These are phyloP conservation scores for Gaertneriomyces semiglobifer DNA, from an alignment of 192 early-diverging fungal genomes.

Conservation along the genomic window DNA sequence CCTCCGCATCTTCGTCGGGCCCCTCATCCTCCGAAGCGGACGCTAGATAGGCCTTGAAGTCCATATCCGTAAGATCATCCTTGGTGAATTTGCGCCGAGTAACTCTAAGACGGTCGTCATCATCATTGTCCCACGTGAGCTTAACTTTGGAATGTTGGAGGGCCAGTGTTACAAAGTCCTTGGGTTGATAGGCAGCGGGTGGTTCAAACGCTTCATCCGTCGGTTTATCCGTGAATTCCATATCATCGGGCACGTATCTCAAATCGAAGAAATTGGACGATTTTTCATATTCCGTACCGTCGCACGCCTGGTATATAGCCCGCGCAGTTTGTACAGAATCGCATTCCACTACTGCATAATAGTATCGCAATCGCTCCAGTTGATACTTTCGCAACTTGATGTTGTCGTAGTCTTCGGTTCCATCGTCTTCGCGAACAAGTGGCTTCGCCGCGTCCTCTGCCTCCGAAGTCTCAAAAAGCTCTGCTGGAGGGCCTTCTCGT, in stretches of 20 bases:
- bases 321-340: constrained; percentile 79
- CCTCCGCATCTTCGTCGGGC: constrained; percentile 44
- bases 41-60: constrained; percentile 87
- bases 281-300: constrained; percentile 88
- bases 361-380: constrained; percentile 83
- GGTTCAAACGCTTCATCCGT: constrained; percentile 32
- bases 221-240: constrained; percentile 76
- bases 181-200: constrained; percentile 36
- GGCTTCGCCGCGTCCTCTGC: constrained; percentile 46
- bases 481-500: constrained; percentile 70
- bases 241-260: constrained; percentile 87
- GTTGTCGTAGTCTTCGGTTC: constrained; percentile 74
- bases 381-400: constrained; percentile 86
- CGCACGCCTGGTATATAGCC: constrained; percentile 76
- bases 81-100: constrained; percentile 82
- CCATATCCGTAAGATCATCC: constrained; percentile 85
- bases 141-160: constrained; percentile 91
- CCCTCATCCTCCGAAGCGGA: constrained; percentile 66
- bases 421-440: constrained; percentile 51
- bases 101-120: constrained; percentile 72
- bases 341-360: constrained; percentile 93
- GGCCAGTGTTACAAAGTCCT: constrained; percentile 70
- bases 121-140: constrained; percentile 95
- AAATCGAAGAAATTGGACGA: constrained; percentile 92
- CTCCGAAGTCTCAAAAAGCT: constrained; percentile 55